A percentile compares a stretch with the other conserved stretches of the same genome.
Evolutionary conservation across 2,329 filamentous ascomycete species (phyloP).

Genomic region (Drechslerella dactyloides): DNA sequence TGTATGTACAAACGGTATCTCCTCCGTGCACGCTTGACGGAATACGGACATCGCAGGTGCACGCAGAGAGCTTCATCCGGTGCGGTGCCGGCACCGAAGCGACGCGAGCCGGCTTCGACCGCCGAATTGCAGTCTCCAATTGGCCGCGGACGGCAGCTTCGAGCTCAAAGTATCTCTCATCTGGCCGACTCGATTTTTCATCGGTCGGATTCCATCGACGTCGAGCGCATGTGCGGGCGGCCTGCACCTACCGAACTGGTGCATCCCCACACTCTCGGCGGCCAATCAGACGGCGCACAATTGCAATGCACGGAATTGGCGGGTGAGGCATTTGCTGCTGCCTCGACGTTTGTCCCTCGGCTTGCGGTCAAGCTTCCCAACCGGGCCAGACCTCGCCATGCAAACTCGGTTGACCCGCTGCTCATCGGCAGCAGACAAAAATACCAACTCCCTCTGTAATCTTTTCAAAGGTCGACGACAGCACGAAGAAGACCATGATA

Average conservation of each 20-base stretch:
- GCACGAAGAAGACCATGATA: too few species aligned
- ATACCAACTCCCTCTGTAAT: too few species aligned
- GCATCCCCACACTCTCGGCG: background rate
- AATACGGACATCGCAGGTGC: background rate
- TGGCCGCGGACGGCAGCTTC: background rate
- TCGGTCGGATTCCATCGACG: background rate
- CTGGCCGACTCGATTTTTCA: background rate
- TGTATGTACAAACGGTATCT: too few species aligned
- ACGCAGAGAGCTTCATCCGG: background rate
- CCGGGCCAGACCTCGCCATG: background rate
- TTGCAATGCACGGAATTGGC: constrained; percentile 28
- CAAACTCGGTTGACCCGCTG: too few species aligned
- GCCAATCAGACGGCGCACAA: constrained; percentile 29
- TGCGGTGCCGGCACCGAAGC: background rate
- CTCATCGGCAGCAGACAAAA: too few species aligned
- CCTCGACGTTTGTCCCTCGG: background rate
- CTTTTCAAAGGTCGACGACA: too few species aligned
- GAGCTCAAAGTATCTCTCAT: too few species aligned
- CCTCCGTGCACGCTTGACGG: background rate
- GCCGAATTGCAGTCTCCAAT: background rate
- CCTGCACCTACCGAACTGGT: background rate
- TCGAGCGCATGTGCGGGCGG: background rate
- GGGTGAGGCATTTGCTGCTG: constrained; percentile 19
- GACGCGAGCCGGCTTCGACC: background rate
- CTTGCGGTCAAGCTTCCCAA: background rate